A percentile compares a stretch with the other conserved stretches of the same genome.
Evolutionary conservation across 2,329 filamentous ascomycete species (phyloP).

Genomic region (Hawksworthiomyces lignivorus): DNA sequence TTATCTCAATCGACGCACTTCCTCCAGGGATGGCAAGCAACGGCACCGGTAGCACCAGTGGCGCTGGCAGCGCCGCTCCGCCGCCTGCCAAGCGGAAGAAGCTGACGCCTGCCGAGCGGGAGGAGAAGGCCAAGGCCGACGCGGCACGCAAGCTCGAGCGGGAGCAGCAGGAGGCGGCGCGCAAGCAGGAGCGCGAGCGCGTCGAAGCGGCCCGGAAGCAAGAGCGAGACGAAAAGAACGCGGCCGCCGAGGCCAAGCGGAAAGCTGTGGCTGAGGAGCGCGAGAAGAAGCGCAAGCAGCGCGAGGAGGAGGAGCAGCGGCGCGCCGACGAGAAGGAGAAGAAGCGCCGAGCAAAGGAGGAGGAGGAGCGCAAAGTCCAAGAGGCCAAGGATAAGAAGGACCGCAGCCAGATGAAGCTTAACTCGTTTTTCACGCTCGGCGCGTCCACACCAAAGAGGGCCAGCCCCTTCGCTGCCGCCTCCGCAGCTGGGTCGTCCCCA

Average conservation of each 20-base stretch:
- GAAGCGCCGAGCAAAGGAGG: conserved; percentile 44
- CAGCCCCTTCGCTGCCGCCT: too few relatives aligned
- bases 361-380: conserved; percentile 35
- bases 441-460: too few relatives aligned
- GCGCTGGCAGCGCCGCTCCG: conserved; percentile 11
- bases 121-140: conserved; percentile 30
- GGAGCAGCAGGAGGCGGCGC: conserved; percentile 22
- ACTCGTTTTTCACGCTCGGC: conserved; percentile 35
- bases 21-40: not conserved
- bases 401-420: conserved; percentile 39
- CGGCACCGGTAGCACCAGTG: not conserved
- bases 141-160: conserved; percentile 27
- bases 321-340: conserved; percentile 33
- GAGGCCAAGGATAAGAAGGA: conserved; percentile 42
- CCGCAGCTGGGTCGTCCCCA: conserved; percentile 10
- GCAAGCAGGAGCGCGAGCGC: conserved; percentile 23
- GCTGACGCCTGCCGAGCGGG: conserved; percentile 33
- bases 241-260: conserved; percentile 29
- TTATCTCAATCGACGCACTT: conserved; percentile 11
- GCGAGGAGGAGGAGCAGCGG: conserved; percentile 26
- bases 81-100: conserved; percentile 38
- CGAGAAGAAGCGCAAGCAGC: conserved; percentile 29
- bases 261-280: conserved; percentile 23
- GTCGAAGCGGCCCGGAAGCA: conserved; percentile 23
- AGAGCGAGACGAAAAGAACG: conserved; percentile 27